Evolutionary conservation across 2,329 filamentous ascomycete genomes (phyloP), one percentile per base, ranked within the genome.

Genomic region (Trichoderma oligosporum): DNA sequence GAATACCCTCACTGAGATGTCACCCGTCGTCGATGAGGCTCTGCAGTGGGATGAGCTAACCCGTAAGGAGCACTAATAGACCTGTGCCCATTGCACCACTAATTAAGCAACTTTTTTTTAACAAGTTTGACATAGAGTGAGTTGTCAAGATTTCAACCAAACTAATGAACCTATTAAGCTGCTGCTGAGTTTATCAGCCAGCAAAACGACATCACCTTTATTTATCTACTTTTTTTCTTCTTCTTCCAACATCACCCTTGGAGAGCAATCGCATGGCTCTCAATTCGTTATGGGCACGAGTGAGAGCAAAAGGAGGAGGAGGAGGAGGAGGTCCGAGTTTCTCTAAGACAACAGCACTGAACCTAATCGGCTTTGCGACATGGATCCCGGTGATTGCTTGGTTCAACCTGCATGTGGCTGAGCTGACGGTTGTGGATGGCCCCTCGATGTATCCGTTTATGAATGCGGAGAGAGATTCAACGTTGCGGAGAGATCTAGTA

Each of bases 401-500:
- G 69, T 79, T 87, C 73, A 82, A 86, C 64, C 74, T 79, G 31
- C 77, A 84, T 64, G 78, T 88, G 35, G 82, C 79, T 20, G 81
- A 85, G 62, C 60, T 85, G 42, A 80, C 79, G 3, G 72, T 74
- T 58, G 81, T 88, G 59, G 76, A 76, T 33, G 85, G 85, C 2
- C 70, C 77, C 18, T 91, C 87, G 18, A 94, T 94, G 89, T 87
- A 87, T 56, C 89, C 89, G 1, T 87, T 85, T 60, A 75, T 93
- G 55, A 92, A 92, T 66, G 77, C 83, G 58, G 81, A 85, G 52
- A 85, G 78, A 65, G 77, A 86, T 66, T 77, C 79, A 65, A 83
- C 76, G 58, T 74, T 75, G 61, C 68, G 71, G 35, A 70, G 77
- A 49, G 84, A 88, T 61, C 59, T 82, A n/a, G 80, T 84, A 29